Conservation (phyloP, 2,329 filamentous ascomycete genomes). For the Fusarium sp. region DNA sequence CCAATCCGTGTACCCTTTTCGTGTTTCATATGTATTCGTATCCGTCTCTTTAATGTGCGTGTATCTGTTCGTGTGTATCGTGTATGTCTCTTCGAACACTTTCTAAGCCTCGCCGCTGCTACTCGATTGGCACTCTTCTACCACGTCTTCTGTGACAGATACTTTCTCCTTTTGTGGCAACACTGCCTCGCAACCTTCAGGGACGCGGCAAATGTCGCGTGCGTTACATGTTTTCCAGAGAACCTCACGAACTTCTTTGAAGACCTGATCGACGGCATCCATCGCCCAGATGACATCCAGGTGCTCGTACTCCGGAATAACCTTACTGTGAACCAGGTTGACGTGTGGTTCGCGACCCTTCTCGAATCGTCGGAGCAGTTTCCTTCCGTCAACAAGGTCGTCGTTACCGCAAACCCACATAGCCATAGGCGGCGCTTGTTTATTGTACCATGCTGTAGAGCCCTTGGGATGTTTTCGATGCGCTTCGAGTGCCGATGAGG, state of each 20-base stretch:
- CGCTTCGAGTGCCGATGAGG: conserved; percentile 48
- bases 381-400: conserved; percentile 83
- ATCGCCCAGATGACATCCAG: conserved; percentile 96
- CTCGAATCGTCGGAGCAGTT: conserved; percentile 79
- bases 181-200: conserved; percentile 71
- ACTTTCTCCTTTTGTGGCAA: conserved; percentile 51
- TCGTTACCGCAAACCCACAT: conserved; percentile 90
- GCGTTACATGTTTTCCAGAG: conserved; percentile 81
- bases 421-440: conserved; percentile 83
- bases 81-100: conserved; percentile 4
- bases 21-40: not conserved
- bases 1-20: not conserved
- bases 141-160: conserved; percentile 3
- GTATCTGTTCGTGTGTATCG: conserved; percentile 22
- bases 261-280: conserved; percentile 86
- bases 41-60: conserved; percentile 5
- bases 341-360: conserved; percentile 85
- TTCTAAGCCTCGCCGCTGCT: conserved; percentile 36
- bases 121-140: conserved; percentile 43
- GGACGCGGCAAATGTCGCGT: conserved; percentile 70
- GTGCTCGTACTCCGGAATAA: conserved; percentile 91
- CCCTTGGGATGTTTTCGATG: conserved; percentile 59
- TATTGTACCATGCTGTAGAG: conserved; percentile 83
- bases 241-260: conserved; percentile 81
- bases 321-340: conserved; percentile 81